Percentiles rank a stretch among this genome's conserved stretches.
Evolutionary conservation across 441 rosid genomes (phyloP).

Genomic region (Macaranga tanarius): DNA sequence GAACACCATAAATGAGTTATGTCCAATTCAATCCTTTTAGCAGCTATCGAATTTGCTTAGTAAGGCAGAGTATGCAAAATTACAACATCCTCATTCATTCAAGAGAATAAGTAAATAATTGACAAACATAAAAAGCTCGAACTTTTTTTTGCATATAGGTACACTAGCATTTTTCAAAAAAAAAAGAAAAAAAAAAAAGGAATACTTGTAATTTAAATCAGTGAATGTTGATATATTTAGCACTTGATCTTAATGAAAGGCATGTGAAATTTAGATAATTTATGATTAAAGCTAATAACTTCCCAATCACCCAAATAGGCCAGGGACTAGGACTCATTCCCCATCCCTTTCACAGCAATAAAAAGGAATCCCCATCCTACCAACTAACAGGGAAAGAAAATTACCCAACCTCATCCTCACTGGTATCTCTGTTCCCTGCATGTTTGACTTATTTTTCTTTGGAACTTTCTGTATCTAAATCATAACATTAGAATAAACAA

Average conservation of each 20-base stretch:
- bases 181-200: neutral
- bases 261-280: neutral
- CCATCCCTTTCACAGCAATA: too few species aligned
- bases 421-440: neutral
- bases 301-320: neutral
- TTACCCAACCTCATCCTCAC: neutral
- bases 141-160: neutral
- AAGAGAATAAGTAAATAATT: neutral
- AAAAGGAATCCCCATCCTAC: too few species aligned
- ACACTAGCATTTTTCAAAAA: neutral
- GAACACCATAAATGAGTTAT: neutral
- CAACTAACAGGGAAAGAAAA: too few species aligned
- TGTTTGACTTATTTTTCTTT: neutral
- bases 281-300: neutral
- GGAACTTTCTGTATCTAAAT: neutral
- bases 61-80: neutral
- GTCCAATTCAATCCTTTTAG: neutral
- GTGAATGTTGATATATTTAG: neutral
- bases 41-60: neutral
- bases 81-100: neutral
- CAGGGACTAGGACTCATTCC: too few species aligned
- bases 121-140: neutral
- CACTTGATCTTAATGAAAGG: neutral
- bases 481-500: too few species aligned
- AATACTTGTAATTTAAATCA: neutral